Evolutionary conservation across 2,329 filamentous ascomycete genomes (phyloP).

Genomic region (Aureobasidium sp.): DNA sequence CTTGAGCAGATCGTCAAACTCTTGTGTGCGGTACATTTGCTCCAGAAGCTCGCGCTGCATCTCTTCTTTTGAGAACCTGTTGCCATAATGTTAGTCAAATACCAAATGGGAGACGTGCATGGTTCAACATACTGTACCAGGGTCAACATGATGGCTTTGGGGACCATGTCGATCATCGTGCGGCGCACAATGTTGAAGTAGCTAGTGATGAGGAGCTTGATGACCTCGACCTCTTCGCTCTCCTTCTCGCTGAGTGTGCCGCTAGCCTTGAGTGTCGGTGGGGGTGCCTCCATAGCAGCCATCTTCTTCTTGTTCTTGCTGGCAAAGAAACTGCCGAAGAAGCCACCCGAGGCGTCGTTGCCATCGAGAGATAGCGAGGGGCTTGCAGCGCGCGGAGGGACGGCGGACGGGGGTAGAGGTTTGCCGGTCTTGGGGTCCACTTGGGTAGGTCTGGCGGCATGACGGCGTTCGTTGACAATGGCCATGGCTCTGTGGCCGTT

Average conservation of each 20-base stretch:
- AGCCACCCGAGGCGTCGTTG: slow-evolving; percentile 52
- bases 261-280: slow-evolving; percentile 86
- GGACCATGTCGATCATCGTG: slow-evolving; percentile 99
- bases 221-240: slow-evolving; percentile 93
- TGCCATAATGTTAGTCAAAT: slow-evolving; percentile 17
- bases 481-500: slow-evolving; percentile 97
- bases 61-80: slow-evolving; percentile 87
- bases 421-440: slow-evolving; percentile 99
- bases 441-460: slow-evolving; percentile 74
- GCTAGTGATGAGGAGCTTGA: slow-evolving; percentile 92
- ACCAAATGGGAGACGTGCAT: slow-evolving; percentile 16
- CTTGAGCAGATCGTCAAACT: slow-evolving; percentile 90
- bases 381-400: slow-evolving; percentile 66
- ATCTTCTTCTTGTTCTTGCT: slow-evolving; percentile 99
- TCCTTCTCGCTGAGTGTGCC: slow-evolving; percentile 92
- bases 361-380: slow-evolving; percentile 59
- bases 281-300: slow-evolving; percentile 96
- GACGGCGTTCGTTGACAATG: slow-evolving; percentile 90
- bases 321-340: slow-evolving; percentile 98
- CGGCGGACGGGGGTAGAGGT: slow-evolving; percentile 60
- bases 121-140: slow-evolving; percentile 75
- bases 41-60: slow-evolving; percentile 97
- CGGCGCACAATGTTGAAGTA: slow-evolving; percentile 98
- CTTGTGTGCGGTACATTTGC: slow-evolving; percentile 90
- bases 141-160: slow-evolving; percentile 97